Evolutionary conservation across 495 filamentous ascomycete species (phyloP), one percentile per base, ranked within the genome.

Genomic region (Penicillium alfredii): DNA sequence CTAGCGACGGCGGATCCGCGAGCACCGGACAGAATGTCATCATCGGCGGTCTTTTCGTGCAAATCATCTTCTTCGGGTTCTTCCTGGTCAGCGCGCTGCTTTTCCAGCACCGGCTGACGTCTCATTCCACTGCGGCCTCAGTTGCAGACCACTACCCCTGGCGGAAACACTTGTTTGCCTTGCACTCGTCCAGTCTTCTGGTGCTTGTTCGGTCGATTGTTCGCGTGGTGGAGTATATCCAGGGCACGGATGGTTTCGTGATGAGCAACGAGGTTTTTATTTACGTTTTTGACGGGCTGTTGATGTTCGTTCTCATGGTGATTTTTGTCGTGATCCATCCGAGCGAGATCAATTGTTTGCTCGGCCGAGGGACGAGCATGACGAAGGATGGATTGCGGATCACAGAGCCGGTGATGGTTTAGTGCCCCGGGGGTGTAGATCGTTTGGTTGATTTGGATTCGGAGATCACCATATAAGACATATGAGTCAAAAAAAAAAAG

Each of bases 121-220:
- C 35, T 6, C 33, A 47, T 19, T 45, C 61, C 9, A 56, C 52
- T 10, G 38, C 43, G 1, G 37, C 39, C 21, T 45, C 45, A 3
- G 35, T 33, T 1, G 44, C 44, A 8, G 33, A 27, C 10, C 19
- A 40, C 6, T 37, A 63, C 4, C 57, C 62, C 4, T 84, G 80
- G 81, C 35, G 50, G 44, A 67, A 63, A 36, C 62, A 74, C 40
- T 42, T 82, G 24, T 41, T 56, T 17, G 58, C 69, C 22, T 61
- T 84, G 6, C 80, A 84, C 47, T 42, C 34, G 4, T 61, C 64
- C 7, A 73, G 66, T 35, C 50, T 49, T 2, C 52, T 82, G 11
- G 80, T 84, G 38, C 42, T 86, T 33, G 51, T 83, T 8, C 68
- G 81, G n/a, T 74, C 63, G 12, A 44, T 81, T 18, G 79, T 83